Evolutionary conservation across 2,329 filamentous ascomycete genomes (phyloP), one percentile per base, ranked within the genome.

Genomic region (Apiospora marii): DNA sequence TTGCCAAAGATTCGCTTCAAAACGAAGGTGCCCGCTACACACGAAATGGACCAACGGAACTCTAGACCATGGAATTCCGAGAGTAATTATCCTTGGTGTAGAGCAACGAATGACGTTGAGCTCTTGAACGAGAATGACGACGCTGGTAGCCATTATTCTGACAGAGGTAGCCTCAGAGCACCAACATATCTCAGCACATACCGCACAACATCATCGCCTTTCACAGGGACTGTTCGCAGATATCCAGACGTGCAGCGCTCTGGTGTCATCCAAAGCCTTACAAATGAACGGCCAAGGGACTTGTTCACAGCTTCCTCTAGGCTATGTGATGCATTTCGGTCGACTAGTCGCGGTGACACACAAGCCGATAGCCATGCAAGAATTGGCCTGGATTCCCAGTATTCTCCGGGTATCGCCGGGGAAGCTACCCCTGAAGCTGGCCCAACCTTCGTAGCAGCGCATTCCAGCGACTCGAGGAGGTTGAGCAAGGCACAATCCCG

Each of bases 1-100:
- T 72, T 73, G 44, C 79, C 78, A 30, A 80, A 76, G 44, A 74
- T 80, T 44, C 76, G 74, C 58, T 48, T 80, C 43, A 80, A 73
- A 71, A 74, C 76, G 30, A 80, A 77, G 68, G 74, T 73, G 24
- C 71, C 73, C 24, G 7, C 44, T 53, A 71, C 70, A 48, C 72
- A 77, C 22, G 67, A 67, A n/a, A 72, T 74, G 5, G 70, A 53
- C 2, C 69, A 72, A 30, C 70, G 72, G 22, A 69, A 69, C 13
- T 70, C 70, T 12, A 75, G 72, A n/a, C 69, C 73, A 10, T 71
- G 30, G 61, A 71, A 70, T 37, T 58, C 67, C 16, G 73, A 75
- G 67, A 71, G 48, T 41, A 73, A 76, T n/a, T 61, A 58, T 34
- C 34, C 68, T 51, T 72, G 68, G 41, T 72, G 73, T n/a, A 70